Base-by-base conservation (phyloP, 371 early-diverging fungal species). In the Syncephalastrum monosporum region DNA sequence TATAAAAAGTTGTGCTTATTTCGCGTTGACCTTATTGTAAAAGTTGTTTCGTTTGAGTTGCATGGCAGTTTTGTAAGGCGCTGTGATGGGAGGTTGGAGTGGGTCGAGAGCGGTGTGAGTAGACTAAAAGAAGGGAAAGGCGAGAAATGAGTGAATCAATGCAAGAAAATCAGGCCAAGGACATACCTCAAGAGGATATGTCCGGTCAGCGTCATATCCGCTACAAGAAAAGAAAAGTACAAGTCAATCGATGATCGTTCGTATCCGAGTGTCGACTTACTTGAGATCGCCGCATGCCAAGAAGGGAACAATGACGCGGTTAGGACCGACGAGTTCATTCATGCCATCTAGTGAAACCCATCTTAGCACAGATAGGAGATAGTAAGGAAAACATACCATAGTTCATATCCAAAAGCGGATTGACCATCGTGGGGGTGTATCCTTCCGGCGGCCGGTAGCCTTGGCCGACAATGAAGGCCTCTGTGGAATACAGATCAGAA, bases 381-480 rank as follows among this genome's bases (percentile, higher is more conserved):
- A 23, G 10, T n/a, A 13, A 33, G 8, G 10, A 43, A 17, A 0
- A 50, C 65, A 47, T 76, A 79, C 83, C 84, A 57, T 87, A 89
- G 12, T 82, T 77, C 42, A 90, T 71, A 69, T 94, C 93, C 48
- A 95, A 77, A 42, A 95, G 63, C 33, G 94, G 93, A 65, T 92
- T 89, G 1, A 85, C 82, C 94, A 95, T 93, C 52, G 89, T 93
- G 3, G 95, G 96, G 25, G 79, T 82, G 60, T 93, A 95, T 57
- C 82, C 89, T 13, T 64, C 69, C 4, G 96, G 96, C 41, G 95
- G 95, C 38, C 74, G 65, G 69, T 93, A 96, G 57, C 88, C 84
- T 67, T 89, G 88, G 70, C 98, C 96, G 8, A 96, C 94, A 55
- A 97, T 84, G 65, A 97, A 97, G 0, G 95, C 89, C 81, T 97